phyloP scores from a whole-genome alignment of 2,329 filamentous ascomycete genomes.

The Fusarium robinianum region DNA sequence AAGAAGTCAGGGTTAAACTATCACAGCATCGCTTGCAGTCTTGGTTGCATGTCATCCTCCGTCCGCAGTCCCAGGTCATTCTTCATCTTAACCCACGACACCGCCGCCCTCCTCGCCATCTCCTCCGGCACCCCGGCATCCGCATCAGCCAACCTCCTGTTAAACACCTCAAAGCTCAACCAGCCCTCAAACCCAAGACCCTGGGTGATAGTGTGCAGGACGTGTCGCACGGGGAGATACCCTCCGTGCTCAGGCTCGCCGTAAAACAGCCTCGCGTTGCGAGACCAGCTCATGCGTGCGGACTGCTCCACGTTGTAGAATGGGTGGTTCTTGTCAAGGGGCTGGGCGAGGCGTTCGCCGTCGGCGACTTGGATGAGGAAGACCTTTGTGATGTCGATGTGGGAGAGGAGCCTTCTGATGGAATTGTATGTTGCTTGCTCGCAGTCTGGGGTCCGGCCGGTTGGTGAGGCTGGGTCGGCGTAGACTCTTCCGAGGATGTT shows the following conservation, averaged over 20 bases:
- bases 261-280: conserved; percentile 68
- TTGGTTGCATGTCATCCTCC: conserved; percentile 31
- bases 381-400: conserved; percentile 65
- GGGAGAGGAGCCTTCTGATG: conserved; percentile 56
- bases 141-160: conserved; percentile 37
- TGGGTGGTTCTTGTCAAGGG: conserved; percentile 57
- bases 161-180: conserved; percentile 73
- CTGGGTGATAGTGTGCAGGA: conserved; percentile 65
- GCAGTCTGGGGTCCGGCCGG: conserved; percentile 58
- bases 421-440: conserved; percentile 59
- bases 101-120: conserved; percentile 60
- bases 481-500: conserved; percentile 75
- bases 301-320: conserved; percentile 44
- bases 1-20: no score
- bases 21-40: conserved; percentile 43
- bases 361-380: conserved; percentile 81
- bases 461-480: conserved; percentile 64
- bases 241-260: conserved; percentile 63
- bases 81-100: conserved; percentile 55
- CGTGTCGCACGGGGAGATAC: conserved; percentile 68
- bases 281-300: conserved; percentile 73
- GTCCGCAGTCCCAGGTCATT: conserved; percentile 42
- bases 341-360: conserved; percentile 64
- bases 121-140: conserved; percentile 66
- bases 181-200: conserved; percentile 69